Evolutionary conservation across 2,329 filamentous ascomycete genomes (phyloP).

Genomic region (Orbilia quercus): DNA sequence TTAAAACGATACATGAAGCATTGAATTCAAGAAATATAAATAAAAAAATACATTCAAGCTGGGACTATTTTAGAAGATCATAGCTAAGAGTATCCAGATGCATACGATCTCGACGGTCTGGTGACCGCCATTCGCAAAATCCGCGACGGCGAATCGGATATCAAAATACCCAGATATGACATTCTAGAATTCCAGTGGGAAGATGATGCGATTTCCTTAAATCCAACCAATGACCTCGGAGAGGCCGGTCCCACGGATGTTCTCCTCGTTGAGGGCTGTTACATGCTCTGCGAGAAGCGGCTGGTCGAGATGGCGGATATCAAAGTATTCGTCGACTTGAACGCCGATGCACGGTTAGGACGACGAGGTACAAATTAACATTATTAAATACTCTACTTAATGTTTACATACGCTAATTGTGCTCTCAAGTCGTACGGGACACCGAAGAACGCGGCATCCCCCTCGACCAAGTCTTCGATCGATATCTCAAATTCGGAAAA

Average conservation of each 20-base stretch:
- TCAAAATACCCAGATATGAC: slow-evolving; percentile 51
- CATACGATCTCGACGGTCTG: slow-evolving; percentile 58
- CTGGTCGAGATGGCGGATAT: slow-evolving; percentile 57
- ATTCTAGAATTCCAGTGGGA: slow-evolving; percentile 38
- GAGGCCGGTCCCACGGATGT: slow-evolving; percentile 55
- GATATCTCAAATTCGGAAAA: slow-evolving; percentile 59
- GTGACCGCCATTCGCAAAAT: slow-evolving; percentile 55
- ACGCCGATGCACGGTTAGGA: slow-evolving; percentile 57
- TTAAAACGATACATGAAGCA: not conserved
- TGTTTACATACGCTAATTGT: too few relatives aligned
- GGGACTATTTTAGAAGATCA: too few relatives aligned
- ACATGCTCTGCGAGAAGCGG: slow-evolving; percentile 57
- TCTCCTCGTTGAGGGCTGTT: slow-evolving; percentile 58
- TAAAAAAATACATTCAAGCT: too few relatives aligned
- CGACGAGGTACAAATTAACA: slow-evolving; percentile 28
- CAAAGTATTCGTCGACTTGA: slow-evolving; percentile 59
- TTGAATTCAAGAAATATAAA: not conserved
- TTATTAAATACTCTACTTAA: not conserved
- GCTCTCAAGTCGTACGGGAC: slow-evolving; percentile 58
- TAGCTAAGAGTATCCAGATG: slow-evolving; percentile 40
- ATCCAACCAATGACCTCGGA: slow-evolving; percentile 30
- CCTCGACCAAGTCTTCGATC: slow-evolving; percentile 58
- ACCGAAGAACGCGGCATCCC: slow-evolving; percentile 55
- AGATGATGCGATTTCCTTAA: slow-evolving; percentile 1
- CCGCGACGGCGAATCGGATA: slow-evolving; percentile 32